Evolutionary conservation across 2,329 filamentous ascomycete genomes (phyloP), one percentile per base, ranked within the genome.

Genomic region (Diaporthe aspalathi): DNA sequence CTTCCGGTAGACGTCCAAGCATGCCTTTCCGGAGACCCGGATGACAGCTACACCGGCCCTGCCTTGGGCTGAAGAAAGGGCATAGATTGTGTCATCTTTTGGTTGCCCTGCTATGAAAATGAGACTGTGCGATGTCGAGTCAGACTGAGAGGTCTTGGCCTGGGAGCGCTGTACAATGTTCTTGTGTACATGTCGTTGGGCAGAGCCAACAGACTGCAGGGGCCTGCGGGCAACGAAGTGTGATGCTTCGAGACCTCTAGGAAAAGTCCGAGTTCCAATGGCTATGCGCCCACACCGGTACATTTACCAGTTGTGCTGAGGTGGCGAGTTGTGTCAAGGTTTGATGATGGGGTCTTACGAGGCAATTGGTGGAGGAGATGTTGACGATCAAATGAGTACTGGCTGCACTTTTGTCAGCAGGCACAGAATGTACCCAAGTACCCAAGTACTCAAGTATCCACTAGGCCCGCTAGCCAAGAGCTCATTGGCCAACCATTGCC

Each of bases 1-100:
- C 3, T 80, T 80, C 47, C 78, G 77, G 74, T 89, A 89, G 38
- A 90, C 91, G 77, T 91, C 85, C 72, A 88, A 81, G 80, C 93
- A 95, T 54, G 90, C 89, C 35, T 93, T 88, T 0, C 96, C 96
- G 5, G 96, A 98, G 32, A 97, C 86, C 17, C 96, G 90, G 67
- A 98, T 90, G 45, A 98, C 91, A 1, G 95, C 95, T 79, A 99
- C 97, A 1, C 94, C 96, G 53, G 94, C 94, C 78, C 91, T 91
- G 1, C 95, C 96, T 14, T 92, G 85, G 0, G 94, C 94, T 0
- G 95, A 97, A 0, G 95, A 98, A 0, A 98, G 84, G 0, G 96
- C 96, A 80, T 97, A 98, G 67, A 99, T 97, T 1, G 95, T 98
- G 70, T 89, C 86, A 76, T 84, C 77, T 29, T 74, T 69, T 53